A percentile compares a stretch with the other conserved stretches of the same genome.
These are phyloP conservation scores for Pleurotus platypus DNA, from an alignment of 768 basidiomycete genomes.

Conservation along the genomic window DNA sequence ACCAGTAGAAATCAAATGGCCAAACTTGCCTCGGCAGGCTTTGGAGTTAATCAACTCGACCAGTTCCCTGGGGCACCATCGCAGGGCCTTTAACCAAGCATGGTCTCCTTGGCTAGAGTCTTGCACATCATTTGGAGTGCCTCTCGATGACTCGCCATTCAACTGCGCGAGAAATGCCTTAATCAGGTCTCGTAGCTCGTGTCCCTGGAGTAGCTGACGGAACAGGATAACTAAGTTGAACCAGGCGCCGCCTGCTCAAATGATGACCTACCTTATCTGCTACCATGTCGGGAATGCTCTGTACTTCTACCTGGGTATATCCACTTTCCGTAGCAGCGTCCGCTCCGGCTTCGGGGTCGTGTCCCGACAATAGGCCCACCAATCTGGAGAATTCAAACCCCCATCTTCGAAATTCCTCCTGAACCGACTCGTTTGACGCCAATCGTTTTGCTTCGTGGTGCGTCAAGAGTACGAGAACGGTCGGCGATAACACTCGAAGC, in stretches of 20 bases:
- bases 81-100: constrained; percentile 68
- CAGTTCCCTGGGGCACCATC: constrained; percentile 80
- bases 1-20: neutral
- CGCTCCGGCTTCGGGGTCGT: constrained; percentile 12
- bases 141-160: constrained; percentile 37
- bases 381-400: constrained; percentile 55
- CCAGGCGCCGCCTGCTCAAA: constrained; percentile 8
- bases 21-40: constrained; percentile 81
- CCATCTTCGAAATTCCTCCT: constrained; percentile 59
- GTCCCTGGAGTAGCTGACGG: constrained; percentile 54
- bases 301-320: constrained; percentile 66
- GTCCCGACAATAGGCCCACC: constrained; percentile 14
- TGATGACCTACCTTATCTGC: constrained; percentile 53
- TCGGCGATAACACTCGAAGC: constrained; percentile 44
- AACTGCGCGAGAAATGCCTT: constrained; percentile 67
- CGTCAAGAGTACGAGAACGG: constrained; percentile 63
- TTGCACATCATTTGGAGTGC: constrained; percentile 19
- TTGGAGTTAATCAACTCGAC: constrained; percentile 89
- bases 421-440: constrained; percentile 33
- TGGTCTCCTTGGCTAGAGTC: constrained; percentile 24
- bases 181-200: constrained; percentile 74
- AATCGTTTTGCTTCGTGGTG: constrained; percentile 56
- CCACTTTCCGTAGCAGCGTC: constrained; percentile 27
- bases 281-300: constrained; percentile 65
- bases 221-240: constrained; percentile 7